These are phyloP conservation scores for Ophiocordyceps robertsii DNA, from an alignment of 2,329 filamentous ascomycete genomes.

Conservation along the genomic window DNA sequence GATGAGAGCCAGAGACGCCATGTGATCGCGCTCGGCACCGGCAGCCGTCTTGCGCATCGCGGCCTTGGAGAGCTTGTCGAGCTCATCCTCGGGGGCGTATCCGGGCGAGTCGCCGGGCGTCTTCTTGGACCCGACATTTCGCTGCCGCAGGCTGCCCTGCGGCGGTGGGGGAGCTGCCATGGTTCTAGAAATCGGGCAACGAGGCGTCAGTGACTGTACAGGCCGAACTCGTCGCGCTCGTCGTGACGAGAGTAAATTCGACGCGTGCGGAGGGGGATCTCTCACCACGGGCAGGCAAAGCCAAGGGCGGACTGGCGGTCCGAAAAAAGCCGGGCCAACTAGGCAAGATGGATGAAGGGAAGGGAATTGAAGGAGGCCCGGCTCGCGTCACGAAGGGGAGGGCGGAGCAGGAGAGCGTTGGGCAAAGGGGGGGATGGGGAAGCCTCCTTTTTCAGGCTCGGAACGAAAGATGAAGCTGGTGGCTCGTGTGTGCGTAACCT, in stretches of 20 bases:
- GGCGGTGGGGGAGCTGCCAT: constrained; percentile 37
- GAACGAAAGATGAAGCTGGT: constrained; percentile 2
- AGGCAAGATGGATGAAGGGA: not conserved
- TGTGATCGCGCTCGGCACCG: constrained; percentile 68
- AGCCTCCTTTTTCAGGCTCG: constrained; percentile 1
- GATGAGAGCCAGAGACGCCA: constrained; percentile 61
- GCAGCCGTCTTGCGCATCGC: constrained; percentile 19
- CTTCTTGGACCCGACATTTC: constrained; percentile 40
- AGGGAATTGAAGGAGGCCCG: not conserved
- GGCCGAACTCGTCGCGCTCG: not conserved
- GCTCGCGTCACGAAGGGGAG: not conserved
- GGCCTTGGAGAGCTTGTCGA: constrained; percentile 34
- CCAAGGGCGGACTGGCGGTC: not conserved
- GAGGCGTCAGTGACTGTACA: constrained; percentile 6
- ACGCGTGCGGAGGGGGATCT: not conserved
- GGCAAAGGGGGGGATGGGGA: not conserved
- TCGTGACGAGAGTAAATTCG: not conserved
- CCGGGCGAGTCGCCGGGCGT: constrained; percentile 21
- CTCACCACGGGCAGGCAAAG: not conserved
- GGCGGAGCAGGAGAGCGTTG: not conserved
- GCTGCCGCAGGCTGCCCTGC: constrained; percentile 46
- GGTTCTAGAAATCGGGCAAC: constrained; percentile 11
- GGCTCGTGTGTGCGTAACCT: not conserved
- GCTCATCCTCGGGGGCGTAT: constrained; percentile 29
- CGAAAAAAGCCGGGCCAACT: not conserved